Evolutionary conservation across 108 stramenopile genomes (phyloP).

Genomic region (Discostella stelligeroides): DNA sequence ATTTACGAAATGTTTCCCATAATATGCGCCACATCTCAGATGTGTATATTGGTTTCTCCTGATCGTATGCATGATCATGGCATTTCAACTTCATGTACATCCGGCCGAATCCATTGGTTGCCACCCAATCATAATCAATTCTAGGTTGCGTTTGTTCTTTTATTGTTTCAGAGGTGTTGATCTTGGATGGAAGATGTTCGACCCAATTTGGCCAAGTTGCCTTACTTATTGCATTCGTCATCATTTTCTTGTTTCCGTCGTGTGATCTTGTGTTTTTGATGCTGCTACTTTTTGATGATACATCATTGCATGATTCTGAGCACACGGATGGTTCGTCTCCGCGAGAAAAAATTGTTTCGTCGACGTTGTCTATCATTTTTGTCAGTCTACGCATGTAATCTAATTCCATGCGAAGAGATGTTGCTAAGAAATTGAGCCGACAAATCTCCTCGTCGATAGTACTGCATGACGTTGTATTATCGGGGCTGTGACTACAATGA

Average conservation of each 20-base stretch:
- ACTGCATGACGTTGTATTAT: not conserved
- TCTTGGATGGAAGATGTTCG: too few relatives aligned
- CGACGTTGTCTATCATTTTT: not conserved
- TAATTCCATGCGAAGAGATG: slow-evolving; percentile 13
- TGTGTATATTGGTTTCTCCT: slow-evolving; percentile 20
- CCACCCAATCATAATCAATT: slow-evolving; percentile 1
- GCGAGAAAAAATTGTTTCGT: not conserved
- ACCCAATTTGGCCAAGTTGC: slow-evolving; percentile 10
- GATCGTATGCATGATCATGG: slow-evolving; percentile 5
- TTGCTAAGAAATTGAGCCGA: slow-evolving; percentile 8
- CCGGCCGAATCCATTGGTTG: not conserved
- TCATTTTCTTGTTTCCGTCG: not conserved
- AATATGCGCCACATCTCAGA: slow-evolving; percentile 7
- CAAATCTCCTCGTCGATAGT: slow-evolving; percentile 4
- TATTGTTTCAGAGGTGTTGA: not conserved
- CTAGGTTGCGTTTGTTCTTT: not conserved
- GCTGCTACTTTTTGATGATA: not conserved
- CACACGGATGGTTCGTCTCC: not conserved
- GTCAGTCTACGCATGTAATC: slow-evolving; percentile 16
- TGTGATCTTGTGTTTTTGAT: slow-evolving; percentile 1
- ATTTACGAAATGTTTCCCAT: slow-evolving; percentile 16
- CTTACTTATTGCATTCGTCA: not conserved
- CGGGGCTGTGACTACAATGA: not conserved
- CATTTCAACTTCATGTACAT: slow-evolving; percentile 15
- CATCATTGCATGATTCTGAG: slow-evolving; percentile 1